Base-by-base conservation (phyloP, 2,329 filamentous ascomycete species). In the Cladosporium sp. region DNA sequence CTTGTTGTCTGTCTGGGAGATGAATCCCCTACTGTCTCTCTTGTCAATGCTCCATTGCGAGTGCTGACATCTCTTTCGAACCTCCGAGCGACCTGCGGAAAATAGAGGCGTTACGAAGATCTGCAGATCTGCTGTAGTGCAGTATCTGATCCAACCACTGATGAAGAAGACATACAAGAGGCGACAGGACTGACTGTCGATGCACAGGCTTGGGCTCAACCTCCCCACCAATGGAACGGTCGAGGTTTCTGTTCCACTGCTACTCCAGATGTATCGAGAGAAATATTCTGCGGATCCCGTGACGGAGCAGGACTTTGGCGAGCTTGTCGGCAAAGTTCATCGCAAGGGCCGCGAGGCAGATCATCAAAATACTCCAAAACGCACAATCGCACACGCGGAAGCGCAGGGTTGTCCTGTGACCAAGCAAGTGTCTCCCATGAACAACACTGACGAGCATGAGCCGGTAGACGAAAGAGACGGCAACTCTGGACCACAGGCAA, bases 121-220 rank as follows among this genome's bases (percentile, higher is more conserved):
- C 18, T 6, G 18, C 7, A n/a, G 37, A 21, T 44, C 37, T 44
- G 37, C 37, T n/a, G 18, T 21, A n/a, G 16, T n/a, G 37, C 40
- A 46, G 40, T n/a, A 46, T 46, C 40, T 46, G 18, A 21, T 21
- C 40, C 2, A 46, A 2, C 8, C 21, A 46, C n/a, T 46, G n/a
- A 29, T 14, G 21, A 28, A 14, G 8, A 35, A 7, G 2, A 49
- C 10, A n/a, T 31, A 49, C 35, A 50, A 61, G n/a, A 23, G 18
- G 31, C 44, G 14, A 61, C 40, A 26, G 21, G 44, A 50, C 58
- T 61, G 44, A 61, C 58, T 21, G 31, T 31, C 40, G 52, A 14
- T 11, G 31, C 44, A 23, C 37, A 61, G 58, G 58, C 58, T 61
- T 33, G 58, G 31, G 7, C 26, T 35, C 18, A 37, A 61, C 28